Conservation (phyloP, 169 alveolate species). For the Eimeria necatrix region DNA sequence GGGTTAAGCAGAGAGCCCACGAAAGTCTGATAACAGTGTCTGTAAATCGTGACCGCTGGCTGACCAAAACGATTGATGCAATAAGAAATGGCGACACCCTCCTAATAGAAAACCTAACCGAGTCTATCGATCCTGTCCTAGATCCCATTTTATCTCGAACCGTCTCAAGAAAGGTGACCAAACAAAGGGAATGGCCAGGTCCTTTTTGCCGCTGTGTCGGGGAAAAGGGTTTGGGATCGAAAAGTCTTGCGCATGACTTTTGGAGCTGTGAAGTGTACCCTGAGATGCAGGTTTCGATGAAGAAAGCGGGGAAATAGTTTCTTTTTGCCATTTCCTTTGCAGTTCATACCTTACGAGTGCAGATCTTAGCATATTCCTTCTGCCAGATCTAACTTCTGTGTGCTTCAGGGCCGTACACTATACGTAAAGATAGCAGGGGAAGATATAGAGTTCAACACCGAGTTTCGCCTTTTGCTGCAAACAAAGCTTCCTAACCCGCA, state of each 20-base stretch:
- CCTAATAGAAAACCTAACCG: constrained; percentile 95
- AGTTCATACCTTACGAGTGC: no score
- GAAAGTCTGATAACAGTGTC: constrained; percentile 94
- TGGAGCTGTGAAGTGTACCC: no score
- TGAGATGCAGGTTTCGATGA: no score
- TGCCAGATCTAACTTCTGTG: no score
- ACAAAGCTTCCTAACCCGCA: constrained; percentile 98
- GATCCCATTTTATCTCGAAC: constrained; percentile 97
- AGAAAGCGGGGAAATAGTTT: no score
- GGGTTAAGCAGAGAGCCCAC: constrained; percentile 95
- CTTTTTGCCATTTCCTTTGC: no score
- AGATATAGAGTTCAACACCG: constrained; percentile 93
- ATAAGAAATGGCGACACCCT: constrained; percentile 95
- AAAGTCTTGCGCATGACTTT: no score
- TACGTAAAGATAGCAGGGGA: constrained; percentile 94
- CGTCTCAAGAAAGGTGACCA: constrained; percentile 93
- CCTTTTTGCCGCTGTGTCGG: no score
- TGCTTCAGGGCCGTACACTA: constrained; percentile 75
- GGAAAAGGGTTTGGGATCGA: no score
- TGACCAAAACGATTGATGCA: constrained; percentile 90
- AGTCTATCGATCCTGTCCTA: constrained; percentile 96
- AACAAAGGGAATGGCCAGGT: no score
- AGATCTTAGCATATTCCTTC: no score
- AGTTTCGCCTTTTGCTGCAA: constrained; percentile 94
- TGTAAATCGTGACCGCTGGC: constrained; percentile 94